Percentiles rank a stretch among this genome's conserved stretches.
Evolutionary conservation across 345 rosid genomes (phyloP).

Genomic region (Aethionema arabicum): DNA sequence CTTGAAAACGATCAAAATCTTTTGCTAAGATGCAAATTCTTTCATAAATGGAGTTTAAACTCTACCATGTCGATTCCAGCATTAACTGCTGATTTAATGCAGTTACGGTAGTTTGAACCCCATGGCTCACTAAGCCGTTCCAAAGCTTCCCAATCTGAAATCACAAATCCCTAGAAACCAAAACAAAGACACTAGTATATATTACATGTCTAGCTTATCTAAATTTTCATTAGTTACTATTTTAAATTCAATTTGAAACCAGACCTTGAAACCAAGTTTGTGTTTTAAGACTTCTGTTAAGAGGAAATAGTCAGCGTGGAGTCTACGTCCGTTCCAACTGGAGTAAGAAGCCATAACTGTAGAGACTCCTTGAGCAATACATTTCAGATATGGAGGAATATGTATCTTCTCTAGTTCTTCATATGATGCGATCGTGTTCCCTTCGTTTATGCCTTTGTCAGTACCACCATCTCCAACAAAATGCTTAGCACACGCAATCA

Average conservation of each 20-base stretch:
- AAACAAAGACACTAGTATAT: not conserved
- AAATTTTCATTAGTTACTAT: not conserved
- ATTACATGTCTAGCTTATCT: conserved; percentile 4
- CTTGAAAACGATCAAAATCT: conserved; percentile 11
- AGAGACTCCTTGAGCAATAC: conserved; percentile 68
- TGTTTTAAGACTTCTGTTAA: conserved; percentile 74
- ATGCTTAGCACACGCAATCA: conserved; percentile 88
- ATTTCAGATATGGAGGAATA: conserved; percentile 72
- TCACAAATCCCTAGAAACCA: conserved; percentile 59
- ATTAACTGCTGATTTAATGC: conserved; percentile 60
- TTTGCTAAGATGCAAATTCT: not conserved
- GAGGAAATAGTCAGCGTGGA: conserved; percentile 67
- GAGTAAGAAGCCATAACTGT: conserved; percentile 89
- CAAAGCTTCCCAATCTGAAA: conserved; percentile 83
- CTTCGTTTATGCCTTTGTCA: conserved; percentile 66
- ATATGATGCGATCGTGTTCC: conserved; percentile 57
- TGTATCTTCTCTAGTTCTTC: conserved; percentile 69
- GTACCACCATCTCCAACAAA: conserved; percentile 98
- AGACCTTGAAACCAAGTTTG: conserved; percentile 75
- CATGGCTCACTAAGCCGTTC: conserved; percentile 56
- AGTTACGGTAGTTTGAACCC: conserved; percentile 62
- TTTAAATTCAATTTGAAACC: conserved; percentile 56
- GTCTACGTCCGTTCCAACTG: conserved; percentile 75
- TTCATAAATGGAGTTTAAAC: not conserved
- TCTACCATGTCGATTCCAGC: conserved; percentile 95